Evolutionary conservation across 2,329 filamentous ascomycete species (phyloP).

Genomic region (Verticillium nonalfalfae): DNA sequence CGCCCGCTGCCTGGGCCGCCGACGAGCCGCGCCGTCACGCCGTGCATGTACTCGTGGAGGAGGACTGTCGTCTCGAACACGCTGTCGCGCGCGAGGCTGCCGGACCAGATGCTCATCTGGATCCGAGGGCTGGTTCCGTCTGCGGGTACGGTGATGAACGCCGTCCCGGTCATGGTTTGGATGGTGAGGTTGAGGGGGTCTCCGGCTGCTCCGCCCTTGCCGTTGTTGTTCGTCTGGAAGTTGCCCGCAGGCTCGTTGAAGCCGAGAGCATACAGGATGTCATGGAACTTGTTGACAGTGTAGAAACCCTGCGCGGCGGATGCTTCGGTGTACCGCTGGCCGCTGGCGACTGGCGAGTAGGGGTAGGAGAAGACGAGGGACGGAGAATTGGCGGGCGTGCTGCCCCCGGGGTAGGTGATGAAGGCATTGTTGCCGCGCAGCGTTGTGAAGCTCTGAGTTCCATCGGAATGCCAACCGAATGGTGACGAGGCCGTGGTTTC

Average conservation of each 20-base stretch:
- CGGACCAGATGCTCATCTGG: neutral
- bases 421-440: conserved; percentile 49
- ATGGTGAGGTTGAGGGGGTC: conserved; percentile 45
- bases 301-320: conserved; percentile 50
- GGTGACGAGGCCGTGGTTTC: conserved; percentile 33
- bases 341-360: conserved; percentile 21
- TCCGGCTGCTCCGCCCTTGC: conserved; percentile 34
- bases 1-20: conserved; percentile 40
- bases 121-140: neutral
- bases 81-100: neutral
- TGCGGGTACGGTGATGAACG: neutral
- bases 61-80: neutral
- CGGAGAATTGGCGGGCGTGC: conserved; percentile 28
- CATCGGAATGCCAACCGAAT: conserved; percentile 41
- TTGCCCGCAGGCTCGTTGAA: conserved; percentile 49
- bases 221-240: conserved; percentile 46
- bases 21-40: neutral
- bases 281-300: conserved; percentile 48
- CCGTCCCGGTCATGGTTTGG: conserved; percentile 37
- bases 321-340: conserved; percentile 37
- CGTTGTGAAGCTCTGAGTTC: conserved; percentile 34
- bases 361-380: conserved; percentile 33
- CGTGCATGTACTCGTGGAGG: conserved; percentile 3
- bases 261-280: conserved; percentile 45
- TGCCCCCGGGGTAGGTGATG: conserved; percentile 40